Conservation (phyloP, 345 rosid species). For the Mangifera indica region DNA sequence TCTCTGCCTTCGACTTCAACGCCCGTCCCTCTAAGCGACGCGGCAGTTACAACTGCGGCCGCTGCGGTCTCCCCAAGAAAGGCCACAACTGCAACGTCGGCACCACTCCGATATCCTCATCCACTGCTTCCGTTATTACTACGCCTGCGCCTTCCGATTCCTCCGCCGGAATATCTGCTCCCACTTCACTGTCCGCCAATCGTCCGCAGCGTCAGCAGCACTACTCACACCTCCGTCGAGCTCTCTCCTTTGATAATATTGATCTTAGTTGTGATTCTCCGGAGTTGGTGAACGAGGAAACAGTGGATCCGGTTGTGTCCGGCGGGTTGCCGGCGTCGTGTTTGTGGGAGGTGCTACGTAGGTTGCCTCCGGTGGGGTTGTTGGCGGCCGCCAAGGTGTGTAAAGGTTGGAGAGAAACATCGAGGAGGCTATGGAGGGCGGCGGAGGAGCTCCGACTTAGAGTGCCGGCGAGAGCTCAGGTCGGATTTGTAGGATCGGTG, state of each 20-base stretch:
- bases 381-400: conserved; percentile 82
- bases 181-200: conserved; percentile 25
- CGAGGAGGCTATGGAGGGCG: conserved; percentile 79
- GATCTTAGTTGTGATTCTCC: conserved; percentile 47
- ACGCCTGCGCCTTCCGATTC: conserved; percentile 28
- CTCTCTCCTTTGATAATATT: conserved; percentile 73
- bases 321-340: conserved; percentile 54
- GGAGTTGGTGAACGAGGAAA: conserved; percentile 25
- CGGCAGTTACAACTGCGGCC: conserved; percentile 90
- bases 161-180: conserved; percentile 31
- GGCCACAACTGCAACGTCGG: conserved; percentile 66
- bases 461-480: conserved; percentile 67
- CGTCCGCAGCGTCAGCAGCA: conserved; percentile 44
- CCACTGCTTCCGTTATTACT: conserved; percentile 36
- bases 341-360: conserved; percentile 78
- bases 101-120: conserved; percentile 24
- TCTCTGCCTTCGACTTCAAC: conserved; percentile 48
- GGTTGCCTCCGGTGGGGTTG: conserved; percentile 72
- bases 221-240: conserved; percentile 69
- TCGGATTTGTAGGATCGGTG: conserved; percentile 78
- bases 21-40: conserved; percentile 49
- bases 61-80: conserved; percentile 96
- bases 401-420: conserved; percentile 79
- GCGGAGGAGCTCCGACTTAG: conserved; percentile 79
- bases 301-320: conserved; percentile 39